Conservation (phyloP, 106 monocot species). For the Dendrobium chrysotoxum region DNA sequence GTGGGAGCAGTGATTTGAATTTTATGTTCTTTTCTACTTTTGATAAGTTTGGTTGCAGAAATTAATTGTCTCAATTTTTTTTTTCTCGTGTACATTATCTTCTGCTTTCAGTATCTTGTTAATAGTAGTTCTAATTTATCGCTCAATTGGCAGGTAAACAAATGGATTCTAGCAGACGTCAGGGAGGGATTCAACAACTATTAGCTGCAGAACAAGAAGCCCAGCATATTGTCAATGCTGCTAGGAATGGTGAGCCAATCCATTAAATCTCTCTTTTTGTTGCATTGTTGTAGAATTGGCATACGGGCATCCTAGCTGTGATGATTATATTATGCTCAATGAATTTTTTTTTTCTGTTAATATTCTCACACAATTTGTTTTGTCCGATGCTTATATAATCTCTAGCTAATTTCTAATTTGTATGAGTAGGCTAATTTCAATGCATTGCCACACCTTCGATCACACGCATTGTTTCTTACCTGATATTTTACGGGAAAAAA, state of each 20-base stretch:
- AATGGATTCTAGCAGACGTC: constrained; percentile 54
- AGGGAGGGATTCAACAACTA: constrained; percentile 65
- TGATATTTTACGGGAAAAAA: background rate
- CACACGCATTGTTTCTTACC: background rate
- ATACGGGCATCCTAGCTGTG: background rate
- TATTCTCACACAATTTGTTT: background rate
- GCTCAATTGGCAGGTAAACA: constrained; percentile 6
- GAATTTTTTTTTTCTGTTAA: background rate
- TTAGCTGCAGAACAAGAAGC: constrained; percentile 74
- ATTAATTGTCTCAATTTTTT: background rate
- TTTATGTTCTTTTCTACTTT: background rate
- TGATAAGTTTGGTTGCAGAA: background rate
- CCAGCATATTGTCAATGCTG: constrained; percentile 56
- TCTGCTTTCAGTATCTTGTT: background rate
- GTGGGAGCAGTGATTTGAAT: background rate
- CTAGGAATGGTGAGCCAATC: constrained; percentile 42
- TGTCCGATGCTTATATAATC: background rate
- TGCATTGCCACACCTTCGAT: background rate
- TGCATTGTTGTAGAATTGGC: background rate
- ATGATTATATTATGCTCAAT: background rate
- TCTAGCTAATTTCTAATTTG: background rate
- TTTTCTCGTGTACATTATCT: background rate
- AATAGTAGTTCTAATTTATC: background rate
- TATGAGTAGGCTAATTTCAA: background rate
- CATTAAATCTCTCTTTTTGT: background rate